Base-by-base conservation (phyloP, 305 asterid genomes). In the Fraxinus latifolia region DNA sequence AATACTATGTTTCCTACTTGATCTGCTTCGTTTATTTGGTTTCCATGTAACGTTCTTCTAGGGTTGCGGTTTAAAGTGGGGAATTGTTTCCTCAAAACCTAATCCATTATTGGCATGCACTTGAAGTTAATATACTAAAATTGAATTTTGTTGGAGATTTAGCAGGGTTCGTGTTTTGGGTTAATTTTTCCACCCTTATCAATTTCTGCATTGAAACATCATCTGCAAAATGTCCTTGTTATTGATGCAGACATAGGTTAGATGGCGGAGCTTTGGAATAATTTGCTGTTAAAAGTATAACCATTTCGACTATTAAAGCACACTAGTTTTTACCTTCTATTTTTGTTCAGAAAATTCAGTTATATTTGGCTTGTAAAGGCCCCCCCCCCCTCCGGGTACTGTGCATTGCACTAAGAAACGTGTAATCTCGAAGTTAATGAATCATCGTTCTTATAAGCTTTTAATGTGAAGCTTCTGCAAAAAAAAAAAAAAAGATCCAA, bases 401-500 rank as follows among this genome's bases (percentile, higher is more conserved):
- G 12, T 19, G 29, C 58, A 15, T 79, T 55, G 77, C 77, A 50
- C 62, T 58, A 7, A 39, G 31, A 25, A 77, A 47, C 67, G 0
- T 36, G 5, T 60, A 3, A 27, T 15, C n/a, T n/a, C 29, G 67
- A 39, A 68, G 31, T 78, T 31, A 4, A 55, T 32, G 77, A 81
- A 75, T n/a, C 34, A 15, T 71, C 2, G 15, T 74, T 62, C 29
- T 55, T 78, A 4, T 74, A 32, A 70, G 34, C 36, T n/a, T 47
- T 68, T 71, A 34, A 4, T 29, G 73, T 55, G 70, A 67, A 80
- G 73, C 29, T 71, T 84, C 81, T 70, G 76, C 29, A 23, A 73
- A 25, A 32, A 32, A 3, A 29, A 29, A 29, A 1, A 29, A 32
- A 32, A 3, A 32, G 4, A 32, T 34, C 0, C 58, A 34, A 4